Conservation (phyloP, 192 early-diverging fungal species). For the Umbelopsis isabellina region DNA sequence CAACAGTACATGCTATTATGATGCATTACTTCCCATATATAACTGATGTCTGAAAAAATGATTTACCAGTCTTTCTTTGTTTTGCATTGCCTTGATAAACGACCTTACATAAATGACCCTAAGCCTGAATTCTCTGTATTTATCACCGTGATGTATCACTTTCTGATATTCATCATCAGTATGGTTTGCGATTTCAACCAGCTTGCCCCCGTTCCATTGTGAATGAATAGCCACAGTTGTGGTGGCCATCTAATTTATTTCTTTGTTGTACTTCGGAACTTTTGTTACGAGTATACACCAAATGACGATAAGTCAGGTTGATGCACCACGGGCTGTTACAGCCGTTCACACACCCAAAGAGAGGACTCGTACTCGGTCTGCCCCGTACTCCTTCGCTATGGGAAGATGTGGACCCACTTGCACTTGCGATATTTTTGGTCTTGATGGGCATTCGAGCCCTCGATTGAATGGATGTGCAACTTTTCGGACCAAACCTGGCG, state of each 20-base stretch:
- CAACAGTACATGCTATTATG: too few species aligned
- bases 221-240: constrained; percentile 5
- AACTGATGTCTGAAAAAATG: too few species aligned
- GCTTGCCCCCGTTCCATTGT: constrained; percentile 2
- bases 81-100: too few species aligned
- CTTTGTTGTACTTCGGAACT: constrained; percentile 19
- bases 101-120: too few species aligned
- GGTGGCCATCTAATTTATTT: neutral
- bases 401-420: constrained; percentile 1
- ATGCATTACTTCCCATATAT: too few species aligned
- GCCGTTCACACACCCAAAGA: neutral
- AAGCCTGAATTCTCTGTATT: too few species aligned
- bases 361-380: constrained; percentile 5
- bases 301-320: constrained; percentile 13
- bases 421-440: constrained; percentile 13
- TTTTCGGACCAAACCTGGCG: too few species aligned
- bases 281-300: constrained; percentile 14
- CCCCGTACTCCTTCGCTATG: neutral
- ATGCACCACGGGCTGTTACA: neutral
- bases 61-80: too few species aligned
- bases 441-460: neutral
- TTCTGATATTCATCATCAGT: too few species aligned
- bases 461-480: neutral
- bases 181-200: constrained; percentile 16
- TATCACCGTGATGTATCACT: too few species aligned